Percentiles rank a stretch among this genome's conserved stretches.
Evolutionary conservation across 352 stramenopile genomes (phyloP).

Genomic region (Phytophthora cactorum): DNA sequence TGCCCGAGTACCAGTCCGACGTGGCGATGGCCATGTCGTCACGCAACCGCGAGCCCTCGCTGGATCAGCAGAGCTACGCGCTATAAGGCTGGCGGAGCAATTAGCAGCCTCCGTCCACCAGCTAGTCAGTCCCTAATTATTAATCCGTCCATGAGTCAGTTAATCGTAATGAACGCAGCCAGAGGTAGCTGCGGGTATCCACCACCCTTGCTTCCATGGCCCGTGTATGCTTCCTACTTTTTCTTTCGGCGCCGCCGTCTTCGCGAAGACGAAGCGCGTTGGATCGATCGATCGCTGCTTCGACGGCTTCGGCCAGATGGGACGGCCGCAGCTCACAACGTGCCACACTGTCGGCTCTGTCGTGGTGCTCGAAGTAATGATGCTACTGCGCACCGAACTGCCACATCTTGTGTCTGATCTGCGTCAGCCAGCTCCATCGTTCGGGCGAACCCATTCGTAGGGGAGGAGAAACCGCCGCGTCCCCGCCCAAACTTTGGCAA

Average conservation of each 20-base stretch:
- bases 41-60: conserved; percentile 45
- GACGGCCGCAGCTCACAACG: conserved; percentile 6
- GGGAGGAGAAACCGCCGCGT: conserved; percentile 22
- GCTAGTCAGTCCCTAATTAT: conserved; percentile 43
- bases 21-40: conserved; percentile 10
- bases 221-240: not conserved
- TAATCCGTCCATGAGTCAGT: conserved; percentile 16
- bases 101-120: conserved; percentile 3
- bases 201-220: conserved; percentile 2
- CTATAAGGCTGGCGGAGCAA: conserved; percentile 40
- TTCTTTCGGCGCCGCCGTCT: conserved; percentile 2
- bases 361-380: conserved; percentile 20
- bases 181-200: conserved; percentile 35
- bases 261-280: not conserved
- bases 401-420: conserved; percentile 10
- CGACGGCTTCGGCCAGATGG: conserved; percentile 21
- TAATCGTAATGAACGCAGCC: conserved; percentile 42
- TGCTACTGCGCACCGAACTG: conserved; percentile 7
- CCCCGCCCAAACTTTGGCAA: not conserved
- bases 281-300: conserved; percentile 24
- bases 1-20: conserved; percentile 40
- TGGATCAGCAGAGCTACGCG: conserved; percentile 67
- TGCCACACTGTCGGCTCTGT: conserved; percentile 3
- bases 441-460: conserved; percentile 5
- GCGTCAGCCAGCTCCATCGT: not conserved